Base-by-base conservation (phyloP, 83 land plant genomes). In the Picea abies region DNA sequence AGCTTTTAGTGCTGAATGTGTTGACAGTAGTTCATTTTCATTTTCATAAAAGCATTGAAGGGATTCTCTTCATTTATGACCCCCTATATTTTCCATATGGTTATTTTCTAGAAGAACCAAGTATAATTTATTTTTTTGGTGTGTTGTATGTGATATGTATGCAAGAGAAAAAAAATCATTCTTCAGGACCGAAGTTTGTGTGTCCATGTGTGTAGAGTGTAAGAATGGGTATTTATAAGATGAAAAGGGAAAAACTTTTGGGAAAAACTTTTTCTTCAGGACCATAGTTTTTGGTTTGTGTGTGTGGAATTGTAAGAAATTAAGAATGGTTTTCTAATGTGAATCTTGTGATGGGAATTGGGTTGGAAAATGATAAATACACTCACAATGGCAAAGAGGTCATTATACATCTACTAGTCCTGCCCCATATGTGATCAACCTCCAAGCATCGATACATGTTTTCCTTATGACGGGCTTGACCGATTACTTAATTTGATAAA, bases 401-500 rank as follows among this genome's bases (percentile, higher is more conserved):
- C n/a, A 72, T 2, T 11, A 41, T 44, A 3, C 16, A 44, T 44
- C 47, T 23, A 41, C 25, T 44, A 73, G 56, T 73, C 44, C 22
- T 52, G 56, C 77, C 41, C 39, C 77, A 73, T 73, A 44, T 39
- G 39, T 72, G 20, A 72, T 41, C 14, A 52, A n/a, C 5, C 47
- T 73, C 25, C 58, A 73, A 73, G 56, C 23, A 20, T 73, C 20
- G 8, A 3, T 17, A 12, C 3, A 37, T 73, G 26, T 2, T 44
- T 73, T 44, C 56, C 23, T 20, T 19, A 35, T 71, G 17, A 79
- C 17, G 49, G 16, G 58, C 14, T 79, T 79, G 10, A 66, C 16
- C 22, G 19, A 35, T 63, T 39, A 73, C n/a, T 41, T 26, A 23
- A 23, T 68, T 69, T 80, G 56, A 79, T 66, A 41, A 79, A 75